Conservation (phyloP, 2,329 filamentous ascomycete species). For the Chaetothyriales sp. region DNA sequence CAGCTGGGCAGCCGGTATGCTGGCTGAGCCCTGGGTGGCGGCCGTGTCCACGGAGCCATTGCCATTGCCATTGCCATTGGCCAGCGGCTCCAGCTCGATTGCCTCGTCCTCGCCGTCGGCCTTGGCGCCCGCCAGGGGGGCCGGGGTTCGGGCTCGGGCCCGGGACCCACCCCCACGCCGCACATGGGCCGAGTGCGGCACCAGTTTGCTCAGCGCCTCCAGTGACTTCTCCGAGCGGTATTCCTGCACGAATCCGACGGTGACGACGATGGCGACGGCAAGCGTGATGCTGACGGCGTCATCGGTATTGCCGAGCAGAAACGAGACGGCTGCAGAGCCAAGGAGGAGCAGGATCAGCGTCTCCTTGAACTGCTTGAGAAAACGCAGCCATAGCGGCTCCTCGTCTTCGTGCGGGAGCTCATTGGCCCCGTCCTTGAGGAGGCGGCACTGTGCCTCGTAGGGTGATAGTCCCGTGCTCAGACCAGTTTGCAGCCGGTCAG, state of each 20-base stretch:
- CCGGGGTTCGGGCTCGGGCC: too few relatives aligned
- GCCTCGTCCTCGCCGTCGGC: constrained; percentile 23
- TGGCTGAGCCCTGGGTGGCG: constrained; percentile 54
- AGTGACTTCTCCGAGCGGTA: constrained; percentile 96
- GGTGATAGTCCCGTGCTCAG: constrained; percentile 67
- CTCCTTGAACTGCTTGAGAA: constrained; percentile 93
- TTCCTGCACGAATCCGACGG: constrained; percentile 91
- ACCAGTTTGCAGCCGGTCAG: constrained; percentile 67
- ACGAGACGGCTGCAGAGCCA: constrained; percentile 72
- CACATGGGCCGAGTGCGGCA: constrained; percentile 92
- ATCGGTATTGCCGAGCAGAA: constrained; percentile 83
- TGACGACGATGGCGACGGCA: constrained; percentile 91
- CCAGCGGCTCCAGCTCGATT: constrained; percentile 37
- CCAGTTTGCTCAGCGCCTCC: constrained; percentile 82
- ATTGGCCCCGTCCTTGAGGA: constrained; percentile 74
- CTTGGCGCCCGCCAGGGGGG: constrained; percentile 4
- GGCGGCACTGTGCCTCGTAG: constrained; percentile 63
- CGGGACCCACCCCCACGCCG: constrained; percentile 41
- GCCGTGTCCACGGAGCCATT: constrained; percentile 43
- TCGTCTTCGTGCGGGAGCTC: constrained; percentile 89
- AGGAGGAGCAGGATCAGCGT: constrained; percentile 86
- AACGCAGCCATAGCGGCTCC: constrained; percentile 88
- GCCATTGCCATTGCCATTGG: constrained; percentile 30
- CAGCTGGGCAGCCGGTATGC: constrained; percentile 70
- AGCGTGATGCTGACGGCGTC: constrained; percentile 92